Conservation (phyloP, 139 green algal genomes). For the Zygnema cylindricum region DNA sequence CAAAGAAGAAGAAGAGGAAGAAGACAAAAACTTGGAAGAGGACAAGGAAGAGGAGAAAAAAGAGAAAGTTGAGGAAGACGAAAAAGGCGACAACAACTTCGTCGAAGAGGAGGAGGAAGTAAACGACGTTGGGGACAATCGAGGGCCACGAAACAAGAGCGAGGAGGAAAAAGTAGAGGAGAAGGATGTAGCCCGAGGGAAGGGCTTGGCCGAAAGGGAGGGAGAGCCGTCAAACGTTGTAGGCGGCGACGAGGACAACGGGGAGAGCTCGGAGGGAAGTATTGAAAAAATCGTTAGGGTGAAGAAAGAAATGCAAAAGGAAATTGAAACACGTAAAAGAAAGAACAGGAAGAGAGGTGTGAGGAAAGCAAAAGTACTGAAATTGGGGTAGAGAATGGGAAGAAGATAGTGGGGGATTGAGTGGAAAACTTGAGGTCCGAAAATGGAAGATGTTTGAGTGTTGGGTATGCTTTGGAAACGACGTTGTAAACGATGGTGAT, state of each 20-base stretch:
- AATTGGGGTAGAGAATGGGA: no score
- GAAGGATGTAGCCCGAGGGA: no score
- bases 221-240: not conserved
- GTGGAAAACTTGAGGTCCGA: no score
- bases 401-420: no score
- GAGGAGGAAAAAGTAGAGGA: not conserved
- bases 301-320: not conserved
- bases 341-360: no score
- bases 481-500: slow-evolving; percentile 51
- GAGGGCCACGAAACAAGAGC: not conserved
- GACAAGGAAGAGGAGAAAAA: not conserved
- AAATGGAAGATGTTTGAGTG: no score
- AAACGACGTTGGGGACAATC: not conserved
- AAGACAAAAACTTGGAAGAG: slow-evolving; percentile 13
- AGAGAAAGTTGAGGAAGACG: no score
- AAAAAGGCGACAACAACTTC: not conserved
- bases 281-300: not conserved
- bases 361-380: no score
- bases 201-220: no score
- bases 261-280: no score
- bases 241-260: no score
- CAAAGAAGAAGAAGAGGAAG: not conserved
- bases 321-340: no score
- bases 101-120: not conserved
- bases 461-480: not conserved